A percentile compares a stretch with the other conserved stretches of the same genome.
These are phyloP conservation scores for Aspergillus sergii DNA, from an alignment of 2,329 filamentous ascomycete species.

Conservation along the genomic window DNA sequence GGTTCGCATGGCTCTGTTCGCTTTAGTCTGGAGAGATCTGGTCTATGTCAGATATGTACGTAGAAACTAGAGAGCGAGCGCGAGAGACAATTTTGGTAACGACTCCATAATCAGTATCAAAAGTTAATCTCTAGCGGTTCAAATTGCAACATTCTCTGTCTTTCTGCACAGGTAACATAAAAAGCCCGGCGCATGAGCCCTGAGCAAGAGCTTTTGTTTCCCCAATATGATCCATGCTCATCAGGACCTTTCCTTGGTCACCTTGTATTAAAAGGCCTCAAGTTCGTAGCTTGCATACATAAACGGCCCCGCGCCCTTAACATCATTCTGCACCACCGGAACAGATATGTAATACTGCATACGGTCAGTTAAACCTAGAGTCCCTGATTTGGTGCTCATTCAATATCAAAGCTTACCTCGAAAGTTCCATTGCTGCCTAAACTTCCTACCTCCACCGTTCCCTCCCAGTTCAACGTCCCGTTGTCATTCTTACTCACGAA, in stretches of 20 bases:
- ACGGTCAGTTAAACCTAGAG: not conserved
- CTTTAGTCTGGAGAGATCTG: no score
- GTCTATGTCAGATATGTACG: no score
- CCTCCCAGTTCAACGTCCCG: slow-evolving; percentile 19
- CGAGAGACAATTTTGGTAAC: accelerated
- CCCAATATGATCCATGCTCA: accelerated
- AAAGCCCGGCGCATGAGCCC: accelerated
- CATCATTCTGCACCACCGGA: slow-evolving; percentile 17
- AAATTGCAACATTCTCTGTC: no score
- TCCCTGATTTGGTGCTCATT: not conserved
- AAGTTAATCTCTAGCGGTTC: no score
- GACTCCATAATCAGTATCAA: accelerated
- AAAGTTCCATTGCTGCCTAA: slow-evolving; percentile 17
- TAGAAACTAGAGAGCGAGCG: accelerated
- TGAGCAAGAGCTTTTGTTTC: not conserved
- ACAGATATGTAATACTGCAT: slow-evolving; percentile 21
- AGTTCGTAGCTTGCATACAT: slow-evolving; percentile 22
- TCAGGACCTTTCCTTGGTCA: not conserved
- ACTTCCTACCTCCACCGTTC: slow-evolving; percentile 20
- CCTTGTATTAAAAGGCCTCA: slow-evolving; percentile 8
- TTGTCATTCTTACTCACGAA: slow-evolving; percentile 14
- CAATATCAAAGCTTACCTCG: slow-evolving; percentile 11
- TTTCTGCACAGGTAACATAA: not conserved
- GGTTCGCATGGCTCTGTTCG: no score
- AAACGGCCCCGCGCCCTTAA: slow-evolving; percentile 19